A percentile compares a stretch with the other conserved stretches of the same genome.
Conservation (phyloP, 2,329 filamentous ascomycete species). For the Fusarium incarnatum region DNA sequence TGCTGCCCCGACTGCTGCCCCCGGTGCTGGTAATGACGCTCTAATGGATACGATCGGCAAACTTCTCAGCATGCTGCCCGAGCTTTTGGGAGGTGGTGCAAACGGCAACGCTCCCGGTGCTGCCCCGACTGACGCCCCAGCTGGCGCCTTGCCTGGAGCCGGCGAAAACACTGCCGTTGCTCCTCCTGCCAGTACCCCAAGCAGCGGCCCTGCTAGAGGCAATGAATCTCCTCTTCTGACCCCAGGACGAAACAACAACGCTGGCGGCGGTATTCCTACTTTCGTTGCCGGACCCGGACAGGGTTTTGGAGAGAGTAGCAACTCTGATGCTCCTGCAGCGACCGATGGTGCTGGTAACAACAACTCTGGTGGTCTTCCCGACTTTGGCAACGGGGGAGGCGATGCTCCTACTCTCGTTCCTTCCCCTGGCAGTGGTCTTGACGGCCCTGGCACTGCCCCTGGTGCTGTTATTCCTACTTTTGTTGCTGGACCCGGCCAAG, state of each 20-base stretch:
- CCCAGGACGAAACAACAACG: slow-evolving; percentile 14
- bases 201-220: background rate
- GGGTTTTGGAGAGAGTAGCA: slow-evolving; percentile 14
- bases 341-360: background rate
- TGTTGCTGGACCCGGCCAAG: slow-evolving; percentile 24
- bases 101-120: slow-evolving; percentile 4
- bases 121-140: background rate
- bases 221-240: slow-evolving; percentile 1
- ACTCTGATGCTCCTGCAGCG: background rate
- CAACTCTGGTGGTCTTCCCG: background rate
- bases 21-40: background rate
- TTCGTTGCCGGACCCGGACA: slow-evolving; percentile 23
- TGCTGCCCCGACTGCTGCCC: background rate
- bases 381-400: slow-evolving; percentile 16
- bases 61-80: slow-evolving; percentile 1
- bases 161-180: background rate
- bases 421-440: slow-evolving; percentile 23
- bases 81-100: slow-evolving; percentile 13
- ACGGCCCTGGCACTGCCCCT: slow-evolving; percentile 22
- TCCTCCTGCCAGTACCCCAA: slow-evolving; percentile 8
- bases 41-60: background rate
- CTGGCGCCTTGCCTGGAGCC: slow-evolving; percentile 8
- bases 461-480: slow-evolving; percentile 16
- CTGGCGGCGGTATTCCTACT: slow-evolving; percentile 9
- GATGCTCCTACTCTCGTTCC: slow-evolving; percentile 23